A percentile compares a stretch with the other conserved stretches of the same genome.
phyloP scores from a whole-genome alignment of 2,329 filamentous ascomycete genomes.

The Cladosporium sp. region DNA sequence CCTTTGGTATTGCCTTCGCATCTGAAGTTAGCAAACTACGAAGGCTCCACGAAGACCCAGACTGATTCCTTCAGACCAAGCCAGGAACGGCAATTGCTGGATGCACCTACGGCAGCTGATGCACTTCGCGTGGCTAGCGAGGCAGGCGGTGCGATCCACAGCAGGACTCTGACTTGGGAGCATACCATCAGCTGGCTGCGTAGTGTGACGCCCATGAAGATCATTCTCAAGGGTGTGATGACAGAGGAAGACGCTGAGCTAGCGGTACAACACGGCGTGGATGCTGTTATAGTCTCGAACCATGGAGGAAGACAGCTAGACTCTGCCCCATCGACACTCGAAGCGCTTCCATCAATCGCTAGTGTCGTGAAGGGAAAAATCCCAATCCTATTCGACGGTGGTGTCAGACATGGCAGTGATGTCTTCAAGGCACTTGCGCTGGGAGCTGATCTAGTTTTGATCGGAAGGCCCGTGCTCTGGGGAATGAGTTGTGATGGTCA shows the following conservation, averaged over 20 bases:
- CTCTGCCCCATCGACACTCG: slow-evolving; percentile 1
- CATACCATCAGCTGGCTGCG: slow-evolving; percentile 47
- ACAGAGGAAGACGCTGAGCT: slow-evolving; percentile 41
- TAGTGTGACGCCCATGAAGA: slow-evolving; percentile 41
- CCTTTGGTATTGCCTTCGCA: slow-evolving; percentile 14
- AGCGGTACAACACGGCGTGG: slow-evolving; percentile 40
- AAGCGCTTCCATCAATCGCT: slow-evolving; percentile 34
- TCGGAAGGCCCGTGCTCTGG: slow-evolving; percentile 16
- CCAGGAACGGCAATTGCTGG: slow-evolving; percentile 17
- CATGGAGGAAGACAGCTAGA: slow-evolving; percentile 10
- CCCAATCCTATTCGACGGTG: slow-evolving; percentile 58
- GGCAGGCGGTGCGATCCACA: slow-evolving; percentile 6
- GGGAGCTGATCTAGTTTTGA: slow-evolving; percentile 41
- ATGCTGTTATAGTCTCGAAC: slow-evolving; percentile 45
- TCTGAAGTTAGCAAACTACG: neutral
- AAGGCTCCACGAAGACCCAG: slow-evolving; percentile 21
- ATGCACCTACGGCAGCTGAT: slow-evolving; percentile 19
- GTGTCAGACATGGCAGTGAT: slow-evolving; percentile 51
- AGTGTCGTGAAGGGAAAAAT: slow-evolving; percentile 48
- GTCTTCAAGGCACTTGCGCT: slow-evolving; percentile 53
- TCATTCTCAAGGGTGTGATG: slow-evolving; percentile 45
- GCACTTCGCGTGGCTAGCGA: slow-evolving; percentile 15
- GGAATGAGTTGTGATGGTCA: slow-evolving; percentile 15
- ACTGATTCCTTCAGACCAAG: neutral
- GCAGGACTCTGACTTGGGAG: slow-evolving; percentile 40